These are phyloP conservation scores for Bisporella sp. DNA, from an alignment of 2,329 filamentous ascomycete genomes.

Conservation along the genomic window DNA sequence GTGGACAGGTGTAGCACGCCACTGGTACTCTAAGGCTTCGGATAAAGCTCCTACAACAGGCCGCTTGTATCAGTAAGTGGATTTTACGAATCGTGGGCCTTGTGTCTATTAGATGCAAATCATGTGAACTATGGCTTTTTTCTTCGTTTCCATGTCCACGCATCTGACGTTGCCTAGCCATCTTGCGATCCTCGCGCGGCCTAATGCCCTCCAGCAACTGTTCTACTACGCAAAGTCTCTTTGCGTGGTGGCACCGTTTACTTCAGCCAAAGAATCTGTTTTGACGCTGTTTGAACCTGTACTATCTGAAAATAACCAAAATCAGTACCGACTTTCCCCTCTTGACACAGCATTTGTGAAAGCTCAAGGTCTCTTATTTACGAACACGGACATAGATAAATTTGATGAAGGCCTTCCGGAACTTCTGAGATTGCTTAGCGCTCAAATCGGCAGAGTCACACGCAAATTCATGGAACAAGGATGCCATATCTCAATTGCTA, in stretches of 20 bases:
- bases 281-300: slow-evolving; percentile 61
- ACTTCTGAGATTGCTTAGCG: slow-evolving; percentile 48
- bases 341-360: slow-evolving; percentile 57
- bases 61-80: slow-evolving; percentile 60
- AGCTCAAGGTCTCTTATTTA: slow-evolving; percentile 58
- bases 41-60: slow-evolving; percentile 71
- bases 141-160: too few relatives aligned
- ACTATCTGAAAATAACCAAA: slow-evolving; percentile 31
- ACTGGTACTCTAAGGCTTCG: slow-evolving; percentile 65
- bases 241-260: slow-evolving; percentile 50
- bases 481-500: slow-evolving; percentile 49
- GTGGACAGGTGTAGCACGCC: slow-evolving; percentile 72
- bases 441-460: slow-evolving; percentile 48
- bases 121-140: too few relatives aligned
- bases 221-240: slow-evolving; percentile 68
- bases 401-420: slow-evolving; percentile 38
- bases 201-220: slow-evolving; percentile 62
- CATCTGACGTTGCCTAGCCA: slow-evolving; percentile 36
- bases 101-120: too few relatives aligned
- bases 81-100: too few relatives aligned
- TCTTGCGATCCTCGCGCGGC: slow-evolving; percentile 69
- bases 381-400: slow-evolving; percentile 37
- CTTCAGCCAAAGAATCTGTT: slow-evolving; percentile 61
- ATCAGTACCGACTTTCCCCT: slow-evolving; percentile 31
- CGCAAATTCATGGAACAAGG: slow-evolving; percentile 36